Percentiles rank a stretch among this genome's conserved stretches.
These are phyloP conservation scores for Lachancea fermentati DNA, from an alignment of 805 yeast genomes.

Conservation along the genomic window DNA sequence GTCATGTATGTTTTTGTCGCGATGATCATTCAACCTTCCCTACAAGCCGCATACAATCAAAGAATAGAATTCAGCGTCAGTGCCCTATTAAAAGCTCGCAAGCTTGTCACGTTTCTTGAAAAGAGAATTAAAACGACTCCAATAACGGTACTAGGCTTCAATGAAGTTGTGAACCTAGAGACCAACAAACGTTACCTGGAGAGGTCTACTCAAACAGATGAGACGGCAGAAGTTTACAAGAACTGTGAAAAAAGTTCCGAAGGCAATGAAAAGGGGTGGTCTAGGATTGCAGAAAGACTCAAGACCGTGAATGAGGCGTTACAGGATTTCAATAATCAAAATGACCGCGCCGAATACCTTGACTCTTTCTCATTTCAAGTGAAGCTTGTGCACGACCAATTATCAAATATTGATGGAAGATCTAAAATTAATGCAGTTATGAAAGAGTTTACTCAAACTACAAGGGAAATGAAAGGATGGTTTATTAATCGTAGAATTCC, in stretches of 20 bases:
- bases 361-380: slow-evolving; percentile 29
- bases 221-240: no score
- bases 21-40: slow-evolving; percentile 37
- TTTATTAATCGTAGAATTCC: slow-evolving; percentile 35
- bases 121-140: slow-evolving; percentile 33
- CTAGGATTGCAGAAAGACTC: slow-evolving; percentile 25
- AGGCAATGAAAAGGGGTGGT: slow-evolving; percentile 14
- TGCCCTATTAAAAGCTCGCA: slow-evolving; percentile 29
- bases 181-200: slow-evolving; percentile 24
- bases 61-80: slow-evolving; percentile 32
- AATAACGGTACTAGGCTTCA: slow-evolving; percentile 38
- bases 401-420: slow-evolving; percentile 10
- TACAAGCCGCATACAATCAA: slow-evolving; percentile 36
- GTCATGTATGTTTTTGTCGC: slow-evolving; percentile 17
- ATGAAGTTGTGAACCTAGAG: slow-evolving; percentile 35
- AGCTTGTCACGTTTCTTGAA: slow-evolving; percentile 25
- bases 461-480: slow-evolving; percentile 39
- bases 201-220: slow-evolving; percentile 24
- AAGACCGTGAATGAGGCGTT: slow-evolving; percentile 28
- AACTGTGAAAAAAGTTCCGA: no score
- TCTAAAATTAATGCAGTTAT: slow-evolving; percentile 3
- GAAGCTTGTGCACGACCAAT: slow-evolving; percentile 21
- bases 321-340: slow-evolving; percentile 22
- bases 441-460: slow-evolving; percentile 23
- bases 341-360: slow-evolving; percentile 15